Percentiles rank a stretch among this genome's conserved stretches.
Evolutionary conservation across 139 green algal genomes (phyloP).

Genomic region (Micractinium sp.): DNA sequence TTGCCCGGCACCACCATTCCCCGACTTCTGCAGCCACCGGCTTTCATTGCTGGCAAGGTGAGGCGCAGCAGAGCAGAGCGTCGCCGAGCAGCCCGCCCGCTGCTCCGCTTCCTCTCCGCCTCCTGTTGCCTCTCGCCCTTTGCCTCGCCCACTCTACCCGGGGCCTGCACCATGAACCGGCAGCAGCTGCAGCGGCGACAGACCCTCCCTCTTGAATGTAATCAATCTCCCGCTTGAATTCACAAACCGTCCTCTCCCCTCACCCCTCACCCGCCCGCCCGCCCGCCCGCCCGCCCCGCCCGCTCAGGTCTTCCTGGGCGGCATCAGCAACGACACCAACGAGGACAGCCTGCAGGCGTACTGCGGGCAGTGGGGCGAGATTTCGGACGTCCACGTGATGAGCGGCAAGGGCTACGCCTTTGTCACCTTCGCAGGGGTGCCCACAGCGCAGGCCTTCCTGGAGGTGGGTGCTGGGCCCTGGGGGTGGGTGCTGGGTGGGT

Average conservation of each 20-base stretch:
- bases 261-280: too few relatives aligned
- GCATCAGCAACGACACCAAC: slow-evolving; percentile 57
- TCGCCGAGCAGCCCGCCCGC: too few relatives aligned
- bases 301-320: slow-evolving; percentile 68
- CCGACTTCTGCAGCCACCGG: neutral
- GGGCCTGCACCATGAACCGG: too few relatives aligned
- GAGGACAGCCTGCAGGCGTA: slow-evolving; percentile 67
- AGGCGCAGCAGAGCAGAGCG: too few relatives aligned
- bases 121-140: too few relatives aligned
- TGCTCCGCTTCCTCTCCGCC: too few relatives aligned
- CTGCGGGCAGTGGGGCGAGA: slow-evolving; percentile 70
- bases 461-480: slow-evolving; percentile 44
- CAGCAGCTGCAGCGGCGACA: too few relatives aligned
- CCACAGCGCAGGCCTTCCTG: slow-evolving; percentile 65
- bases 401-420: slow-evolving; percentile 78
- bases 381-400: slow-evolving; percentile 76
- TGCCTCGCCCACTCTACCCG: too few relatives aligned
- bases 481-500: neutral
- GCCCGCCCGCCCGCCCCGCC: neutral
- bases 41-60: neutral
- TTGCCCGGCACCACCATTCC: too few relatives aligned
- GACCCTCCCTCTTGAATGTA: too few relatives aligned
- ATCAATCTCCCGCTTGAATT: too few relatives aligned
- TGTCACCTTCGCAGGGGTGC: slow-evolving; percentile 70
- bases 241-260: too few relatives aligned